Evolutionary conservation across 2,329 filamentous ascomycete species (phyloP).

Genomic region (Paraconiothyrium brasiliense): DNA sequence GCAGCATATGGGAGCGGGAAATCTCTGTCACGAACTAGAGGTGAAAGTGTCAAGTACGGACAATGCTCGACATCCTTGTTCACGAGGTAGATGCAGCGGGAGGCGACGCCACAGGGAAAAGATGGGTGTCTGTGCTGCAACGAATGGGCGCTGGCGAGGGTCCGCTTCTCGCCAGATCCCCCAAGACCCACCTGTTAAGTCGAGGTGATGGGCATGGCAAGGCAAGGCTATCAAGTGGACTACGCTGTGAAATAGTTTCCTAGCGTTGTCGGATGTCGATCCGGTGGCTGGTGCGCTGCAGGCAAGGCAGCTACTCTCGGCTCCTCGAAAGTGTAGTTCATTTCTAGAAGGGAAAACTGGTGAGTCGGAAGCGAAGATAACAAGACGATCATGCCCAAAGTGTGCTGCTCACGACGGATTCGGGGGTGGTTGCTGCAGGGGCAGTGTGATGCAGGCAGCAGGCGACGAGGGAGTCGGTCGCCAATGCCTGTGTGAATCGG

Average conservation of each 20-base stretch:
- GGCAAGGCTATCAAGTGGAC: constrained; percentile 28
- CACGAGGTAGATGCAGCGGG: constrained; percentile 2
- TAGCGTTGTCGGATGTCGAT: constrained; percentile 41
- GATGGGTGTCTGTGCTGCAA: constrained; percentile 2
- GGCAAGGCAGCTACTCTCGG: constrained; percentile 23
- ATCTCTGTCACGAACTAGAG: constrained; percentile 3
- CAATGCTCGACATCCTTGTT: neutral
- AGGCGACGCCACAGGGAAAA: constrained; percentile 10
- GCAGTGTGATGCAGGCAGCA: constrained; percentile 25
- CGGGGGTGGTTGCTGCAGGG: constrained; percentile 31
- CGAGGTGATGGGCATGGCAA: constrained; percentile 23
- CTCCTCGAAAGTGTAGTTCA: constrained; percentile 25
- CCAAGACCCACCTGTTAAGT: constrained; percentile 33
- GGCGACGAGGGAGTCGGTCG: constrained; percentile 26
- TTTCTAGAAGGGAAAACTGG: constrained; percentile 30
- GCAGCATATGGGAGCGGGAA: neutral
- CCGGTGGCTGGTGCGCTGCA: constrained; percentile 32
- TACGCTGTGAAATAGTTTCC: constrained; percentile 31
- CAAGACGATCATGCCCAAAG: constrained; percentile 28
- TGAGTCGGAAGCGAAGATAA: constrained; percentile 19
- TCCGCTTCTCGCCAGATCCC: constrained; percentile 27
- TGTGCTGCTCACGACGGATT: constrained; percentile 26
- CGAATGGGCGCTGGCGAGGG: constrained; percentile 24
- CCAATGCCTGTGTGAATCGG: constrained; percentile 28
- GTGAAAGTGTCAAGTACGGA: constrained; percentile 3